Evolutionary conservation across 1,284 basidiomycete species (phyloP), one percentile per base, ranked within the genome.

Genomic region (Tylopilus sp.): DNA sequence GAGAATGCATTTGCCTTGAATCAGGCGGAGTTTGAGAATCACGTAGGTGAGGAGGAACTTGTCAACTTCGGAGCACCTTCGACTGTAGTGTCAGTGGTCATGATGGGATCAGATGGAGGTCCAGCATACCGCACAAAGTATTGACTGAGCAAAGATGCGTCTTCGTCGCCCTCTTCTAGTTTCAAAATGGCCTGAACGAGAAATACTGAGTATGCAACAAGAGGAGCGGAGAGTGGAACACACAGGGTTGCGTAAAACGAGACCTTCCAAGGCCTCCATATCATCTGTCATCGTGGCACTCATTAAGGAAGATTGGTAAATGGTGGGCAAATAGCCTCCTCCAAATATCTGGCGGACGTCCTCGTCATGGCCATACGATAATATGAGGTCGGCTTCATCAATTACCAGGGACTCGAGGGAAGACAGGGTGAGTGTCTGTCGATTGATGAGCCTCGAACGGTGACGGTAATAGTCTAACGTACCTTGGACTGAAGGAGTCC

Each of bases 231-330:
- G 4, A 26, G 6, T 41, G 12, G 19, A 28, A 73, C 86, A 51
- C 59, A 95, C 93, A 4, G 95, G 94, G 69, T 87, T 92, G 37
- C 92, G 78, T 23, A 99, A 72, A 4, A 89, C 79, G 28, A 98
- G 76, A 5, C 92, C 92, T 67, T 97, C 96, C 49, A 99, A 75
- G 54, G 84, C 77, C 61, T 94, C 89, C 4, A 99, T 92, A 60
- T 99, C 97, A 58, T 94, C 89, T 16, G 93, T 95, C 83, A 99
- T 89, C 0, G 97, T 99, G 3, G 97, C 97, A 64, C 90, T 94
- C 93, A 99, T 97, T 41, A 99, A 74, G 68, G 96, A 96, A 8
- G 90, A 92, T 68, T 99, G 97, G 60, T 89, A 92, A 38, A 96
- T 79, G 60, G 87, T 89, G 12, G 96, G 94, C 6, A 99, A 76